These are phyloP conservation scores for Parmales sp. DNA, from an alignment of 108 stramenopile genomes.

Conservation along the genomic window DNA sequence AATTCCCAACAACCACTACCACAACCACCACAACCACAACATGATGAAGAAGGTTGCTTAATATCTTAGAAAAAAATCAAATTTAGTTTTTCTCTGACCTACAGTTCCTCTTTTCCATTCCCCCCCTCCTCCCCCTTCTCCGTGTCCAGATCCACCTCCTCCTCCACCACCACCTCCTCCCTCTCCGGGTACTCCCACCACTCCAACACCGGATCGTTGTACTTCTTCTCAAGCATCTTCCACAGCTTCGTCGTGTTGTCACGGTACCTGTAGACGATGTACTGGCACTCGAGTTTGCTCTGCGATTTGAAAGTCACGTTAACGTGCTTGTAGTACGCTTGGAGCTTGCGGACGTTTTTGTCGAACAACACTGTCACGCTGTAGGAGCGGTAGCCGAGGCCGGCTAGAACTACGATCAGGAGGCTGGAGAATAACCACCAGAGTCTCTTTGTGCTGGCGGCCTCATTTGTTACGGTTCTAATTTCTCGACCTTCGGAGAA, in stretches of 20 bases:
- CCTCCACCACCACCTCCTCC: not conserved
- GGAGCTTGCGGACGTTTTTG: not conserved
- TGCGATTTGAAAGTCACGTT: not conserved
- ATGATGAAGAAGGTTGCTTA: no score
- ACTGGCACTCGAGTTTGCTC: not conserved
- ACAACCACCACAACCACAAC: no score
- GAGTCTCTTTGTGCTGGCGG: no score
- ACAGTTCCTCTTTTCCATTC: not conserved
- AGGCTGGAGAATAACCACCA: no score
- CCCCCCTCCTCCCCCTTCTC: not conserved
- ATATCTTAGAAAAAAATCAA: no score
- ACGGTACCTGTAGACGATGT: not conserved
- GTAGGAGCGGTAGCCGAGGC: not conserved
- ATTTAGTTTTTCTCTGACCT: not conserved
- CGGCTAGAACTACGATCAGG: no score
- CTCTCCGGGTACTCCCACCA: not conserved
- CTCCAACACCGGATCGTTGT: not conserved
- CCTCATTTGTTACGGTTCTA: no score
- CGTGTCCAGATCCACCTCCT: not conserved
- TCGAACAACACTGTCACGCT: not conserved
- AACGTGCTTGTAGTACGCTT: not conserved
- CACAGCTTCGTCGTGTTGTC: not conserved
- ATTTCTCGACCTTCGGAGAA: no score
- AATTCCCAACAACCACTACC: no score
- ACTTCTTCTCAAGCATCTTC: slow-evolving; percentile 11